Evolutionary conservation across 768 basidiomycete species (phyloP), one percentile per base, ranked within the genome.

Genomic region (Infundibulicybe gibba): DNA sequence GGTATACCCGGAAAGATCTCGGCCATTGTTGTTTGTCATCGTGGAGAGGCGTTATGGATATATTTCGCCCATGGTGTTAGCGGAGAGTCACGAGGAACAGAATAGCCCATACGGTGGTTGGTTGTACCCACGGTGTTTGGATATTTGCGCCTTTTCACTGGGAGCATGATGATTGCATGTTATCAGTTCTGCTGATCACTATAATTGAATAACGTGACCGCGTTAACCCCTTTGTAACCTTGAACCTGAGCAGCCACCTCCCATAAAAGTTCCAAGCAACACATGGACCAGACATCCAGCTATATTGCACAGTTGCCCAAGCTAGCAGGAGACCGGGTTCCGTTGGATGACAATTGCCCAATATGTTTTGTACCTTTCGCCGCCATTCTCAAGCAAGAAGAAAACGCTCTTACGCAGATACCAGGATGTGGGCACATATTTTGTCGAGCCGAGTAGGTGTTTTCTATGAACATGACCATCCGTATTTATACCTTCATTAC

Each of bases 381-480:
- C 12, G 45, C 64, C 1, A 63, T 83, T 19, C 59, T 80, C 38
- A 57, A 62, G n/a, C 65, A 66, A 41, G 53, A 54, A 16, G 60
- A 55, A 13, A 53, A 54, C 34, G 80, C 81, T 2, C 64, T 87
- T 6, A 85, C 84, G 1, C 82, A 77, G 57, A 64, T 88, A 0
- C 59, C 54, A 1, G 72, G 63, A 3, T 88, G 86, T 55, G 79
- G 81, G 0, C 86, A 88, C 62, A 57, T 83, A 6, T 87, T 88
- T 58, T 88, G 85, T 56, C 66, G 73, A 39, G 71, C 75, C 56
- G 85, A 87, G 85, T 86, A 57, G 41, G 57, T 54, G 2, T 42
- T 19, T 25, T 47, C 2, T 16, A 32, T 50, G n/a, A 30, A n/a
- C 14, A 32, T 13, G 15, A 21, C 20, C 20, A 39, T 35, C 52